Percentiles rank a stretch among this genome's conserved stretches.
These are phyloP conservation scores for Phytophthora fragariaefolia DNA, from an alignment of 352 stramenopile genomes.

Conservation along the genomic window DNA sequence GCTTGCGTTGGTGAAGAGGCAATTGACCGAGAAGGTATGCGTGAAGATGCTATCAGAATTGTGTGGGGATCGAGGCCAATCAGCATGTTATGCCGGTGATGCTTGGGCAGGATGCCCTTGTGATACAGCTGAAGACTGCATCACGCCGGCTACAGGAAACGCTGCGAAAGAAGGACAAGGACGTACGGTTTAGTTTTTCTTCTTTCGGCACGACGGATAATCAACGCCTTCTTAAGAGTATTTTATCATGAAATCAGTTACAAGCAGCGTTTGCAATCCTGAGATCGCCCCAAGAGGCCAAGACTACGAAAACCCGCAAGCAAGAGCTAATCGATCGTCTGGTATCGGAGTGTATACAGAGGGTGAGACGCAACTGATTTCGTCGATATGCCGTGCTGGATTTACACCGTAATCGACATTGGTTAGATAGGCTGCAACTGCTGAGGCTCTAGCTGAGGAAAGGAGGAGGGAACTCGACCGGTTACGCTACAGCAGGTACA, in stretches of 20 bases:
- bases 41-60: not conserved
- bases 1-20: constrained; percentile 46
- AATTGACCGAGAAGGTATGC: constrained; percentile 51
- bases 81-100: no score
- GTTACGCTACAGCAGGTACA: constrained; percentile 64
- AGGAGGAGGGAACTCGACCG: constrained; percentile 60
- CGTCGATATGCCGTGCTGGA: not conserved
- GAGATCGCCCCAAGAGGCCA: constrained; percentile 61
- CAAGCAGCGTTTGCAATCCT: constrained; percentile 66
- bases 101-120: constrained; percentile 47
- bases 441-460: constrained; percentile 65
- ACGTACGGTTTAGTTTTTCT: constrained; percentile 36
- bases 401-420: constrained; percentile 1
- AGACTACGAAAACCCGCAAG: constrained; percentile 69
- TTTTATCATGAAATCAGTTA: constrained; percentile 40
- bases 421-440: constrained; percentile 51
- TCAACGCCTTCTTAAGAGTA: no score
- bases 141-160: constrained; percentile 62
- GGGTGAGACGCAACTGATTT: constrained; percentile 29
- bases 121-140: constrained; percentile 68
- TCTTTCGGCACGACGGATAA: no score
- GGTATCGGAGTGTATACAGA: constrained; percentile 62
- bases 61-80: no score
- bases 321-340: constrained; percentile 67
- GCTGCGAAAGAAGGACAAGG: constrained; percentile 73